Evolutionary conservation across 352 stramenopile genomes (phyloP), one percentile per base, ranked within the genome.

Genomic region (Vaucheria bursata): DNA sequence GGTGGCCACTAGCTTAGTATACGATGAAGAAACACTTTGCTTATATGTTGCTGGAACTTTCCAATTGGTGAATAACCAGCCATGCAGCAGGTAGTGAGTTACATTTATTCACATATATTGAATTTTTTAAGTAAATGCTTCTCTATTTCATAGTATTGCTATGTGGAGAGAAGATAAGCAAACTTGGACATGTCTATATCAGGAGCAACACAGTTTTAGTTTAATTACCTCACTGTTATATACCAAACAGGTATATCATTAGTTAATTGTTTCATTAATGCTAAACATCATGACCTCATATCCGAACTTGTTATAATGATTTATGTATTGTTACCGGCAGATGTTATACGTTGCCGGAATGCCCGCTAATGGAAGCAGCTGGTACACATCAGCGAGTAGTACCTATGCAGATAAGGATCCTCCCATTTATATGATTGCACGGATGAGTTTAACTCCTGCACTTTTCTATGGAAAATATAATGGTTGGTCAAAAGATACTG

Each of bases 171-270:
- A 74, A 67, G 70, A 77, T 32, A 8, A 40, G 29, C 1, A 38
- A 34, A 50, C 68, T 0, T 85, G 79, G 79, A 82, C 68, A 8
- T 85, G 79, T 37, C 50, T 85, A 18, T 77, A 75, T 71, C 68
- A 85, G 29, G 8, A 34, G 0, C 52, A 45, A 25, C 71, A 81
- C 74, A 65, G 40, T 52, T 80, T 85, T 37, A 53, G 29, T 37
- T 40, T 81, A 0, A 70, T 85, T 7, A 84, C 80, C 49, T 74
- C 80, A 0, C 40, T 85, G 29, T 59, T 80, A 0, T 84, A 79
- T 35, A 81, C 69, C 1, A 64, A 64, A 8, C 65, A 72, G 65
- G 65, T 39, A 34, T 35, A 4, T 12, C 1, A n/a, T n/a, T 34
- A 74, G 2, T 8, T 3, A 2, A 12, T 74, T 3, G 52, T 31